Evolutionary conservation across 1,284 basidiomycete species (phyloP), one percentile per base, ranked within the genome.

Genomic region (Apiotrichum gracile): DNA sequence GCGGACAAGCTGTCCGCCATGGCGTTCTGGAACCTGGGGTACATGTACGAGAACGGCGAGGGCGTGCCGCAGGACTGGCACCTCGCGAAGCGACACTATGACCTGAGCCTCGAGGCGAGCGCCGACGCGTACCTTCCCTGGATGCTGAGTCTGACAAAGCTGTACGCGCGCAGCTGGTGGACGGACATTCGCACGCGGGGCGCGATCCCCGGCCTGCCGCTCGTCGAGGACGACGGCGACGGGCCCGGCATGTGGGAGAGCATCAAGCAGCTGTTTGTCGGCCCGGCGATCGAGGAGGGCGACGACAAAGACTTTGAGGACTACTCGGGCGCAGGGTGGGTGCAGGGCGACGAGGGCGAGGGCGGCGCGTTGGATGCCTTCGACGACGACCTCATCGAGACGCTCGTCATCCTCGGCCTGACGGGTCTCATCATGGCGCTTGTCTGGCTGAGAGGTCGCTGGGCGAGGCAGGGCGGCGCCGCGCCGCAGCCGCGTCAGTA

Each of bases 21-120:
- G 62, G 93, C 94, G 3, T 91, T 94, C 85, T 98, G 93, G 92
- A 97, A 97, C 68, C 76, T 98, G 25, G 96, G 94, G 1, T 97
- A 88, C 88, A 96, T 98, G 91, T 97, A 97, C 72, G 94, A 98
- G 77, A 88, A 91, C 65, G 96, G 96, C 0, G 73, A 88, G 25
- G 96, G 96, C 5, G 90, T 97, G 0, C 83, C 87, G 22, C 61
- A 91, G 83, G 94, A 98, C 74, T 98, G 91, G 78, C 88, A 96
- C 73, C 82, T 98, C 17, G 96, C 96, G 0, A 99, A 98, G 75
- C 82, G 96, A 27, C 87, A 94, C 72, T 98, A 97, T 70, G 96
- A 98, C 72, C 76, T 85, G 54, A 90, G 92, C 2, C 75, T 90
- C 35, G 88, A 89, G 61, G 89, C 87, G 5, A 93, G 93, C 65